Conservation (phyloP, 1,284 basidiomycete species). For the Boletellus deceptivus region DNA sequence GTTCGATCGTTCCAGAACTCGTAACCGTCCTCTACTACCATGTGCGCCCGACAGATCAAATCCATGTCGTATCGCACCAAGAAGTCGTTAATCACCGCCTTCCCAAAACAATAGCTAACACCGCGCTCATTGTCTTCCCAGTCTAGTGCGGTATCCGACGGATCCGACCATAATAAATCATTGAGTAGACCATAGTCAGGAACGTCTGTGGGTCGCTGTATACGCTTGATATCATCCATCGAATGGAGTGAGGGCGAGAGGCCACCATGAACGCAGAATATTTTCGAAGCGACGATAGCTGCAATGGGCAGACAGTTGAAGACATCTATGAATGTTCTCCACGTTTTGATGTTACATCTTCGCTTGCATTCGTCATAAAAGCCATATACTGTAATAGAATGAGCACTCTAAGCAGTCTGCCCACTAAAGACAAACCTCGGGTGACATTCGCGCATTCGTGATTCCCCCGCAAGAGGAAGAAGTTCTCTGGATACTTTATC, state of each 20-base stretch:
- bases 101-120: slow-evolving; percentile 99
- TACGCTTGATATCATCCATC: slow-evolving; percentile 99
- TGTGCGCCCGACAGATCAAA: slow-evolving; percentile 98
- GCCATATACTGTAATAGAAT: slow-evolving; percentile 76
- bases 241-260: slow-evolving; percentile 95
- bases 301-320: slow-evolving; percentile 99
- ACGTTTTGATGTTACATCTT: slow-evolving; percentile 98
- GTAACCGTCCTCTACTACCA: slow-evolving; percentile 99
- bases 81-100: slow-evolving; percentile 96
- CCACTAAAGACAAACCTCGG: slow-evolving; percentile 61
- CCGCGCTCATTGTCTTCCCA: slow-evolving; percentile 99
- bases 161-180: slow-evolving; percentile 98
- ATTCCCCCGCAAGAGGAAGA: slow-evolving; percentile 96
- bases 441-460: slow-evolving; percentile 99
- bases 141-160: slow-evolving; percentile 94
- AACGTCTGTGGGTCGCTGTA: slow-evolving; percentile 97
- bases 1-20: slow-evolving; percentile 99
- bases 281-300: slow-evolving; percentile 98
- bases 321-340: slow-evolving; percentile 99
- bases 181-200: slow-evolving; percentile 99
- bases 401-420: slow-evolving; percentile 13
- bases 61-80: slow-evolving; percentile 95
- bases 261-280: slow-evolving; percentile 99
- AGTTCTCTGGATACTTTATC: slow-evolving; percentile 99
- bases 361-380: slow-evolving; percentile 99